These are phyloP conservation scores for Globisporangium heterothallicum DNA, from an alignment of 352 stramenopile species.

Conservation along the genomic window DNA sequence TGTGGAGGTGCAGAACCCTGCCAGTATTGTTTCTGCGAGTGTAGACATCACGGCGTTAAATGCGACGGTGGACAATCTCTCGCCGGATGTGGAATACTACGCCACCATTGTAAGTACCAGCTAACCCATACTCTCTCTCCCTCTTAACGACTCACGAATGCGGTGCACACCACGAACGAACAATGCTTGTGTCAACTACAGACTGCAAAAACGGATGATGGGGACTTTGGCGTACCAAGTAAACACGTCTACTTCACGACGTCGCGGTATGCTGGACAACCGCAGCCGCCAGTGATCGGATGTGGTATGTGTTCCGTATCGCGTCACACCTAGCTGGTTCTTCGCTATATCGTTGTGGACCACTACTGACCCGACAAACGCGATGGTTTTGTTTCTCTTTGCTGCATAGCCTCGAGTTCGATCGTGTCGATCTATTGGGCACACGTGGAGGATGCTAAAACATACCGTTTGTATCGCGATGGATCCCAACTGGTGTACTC, in stretches of 20 bases:
- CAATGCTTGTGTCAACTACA: slow-evolving; percentile 12
- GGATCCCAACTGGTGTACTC: slow-evolving; percentile 17
- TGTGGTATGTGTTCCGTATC: slow-evolving; percentile 33
- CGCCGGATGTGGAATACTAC: slow-evolving; percentile 26
- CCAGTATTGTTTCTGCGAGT: neutral
- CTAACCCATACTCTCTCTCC: neutral
- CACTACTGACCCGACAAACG: too few species aligned
- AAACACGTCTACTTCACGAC: slow-evolving; percentile 43
- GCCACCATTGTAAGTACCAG: slow-evolving; percentile 37
- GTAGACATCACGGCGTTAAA: slow-evolving; percentile 17
- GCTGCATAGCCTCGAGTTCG: slow-evolving; percentile 22
- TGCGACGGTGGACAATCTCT: slow-evolving; percentile 21
- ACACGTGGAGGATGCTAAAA: slow-evolving; percentile 12
- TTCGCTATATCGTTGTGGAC: neutral
- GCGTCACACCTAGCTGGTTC: neutral
- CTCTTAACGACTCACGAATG: too few species aligned
- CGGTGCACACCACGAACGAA: too few species aligned
- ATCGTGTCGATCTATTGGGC: slow-evolving; percentile 31
- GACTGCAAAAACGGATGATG: slow-evolving; percentile 25
- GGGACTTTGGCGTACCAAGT: slow-evolving; percentile 21
- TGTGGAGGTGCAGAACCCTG: slow-evolving; percentile 5
- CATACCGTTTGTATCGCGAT: slow-evolving; percentile 41
- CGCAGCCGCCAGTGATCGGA: slow-evolving; percentile 32
- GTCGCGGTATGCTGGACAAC: slow-evolving; percentile 23
- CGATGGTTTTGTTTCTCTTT: neutral